Base-by-base conservation (phyloP, 139 green algal species). In the Auxenochlorella pyrenoidosa region DNA sequence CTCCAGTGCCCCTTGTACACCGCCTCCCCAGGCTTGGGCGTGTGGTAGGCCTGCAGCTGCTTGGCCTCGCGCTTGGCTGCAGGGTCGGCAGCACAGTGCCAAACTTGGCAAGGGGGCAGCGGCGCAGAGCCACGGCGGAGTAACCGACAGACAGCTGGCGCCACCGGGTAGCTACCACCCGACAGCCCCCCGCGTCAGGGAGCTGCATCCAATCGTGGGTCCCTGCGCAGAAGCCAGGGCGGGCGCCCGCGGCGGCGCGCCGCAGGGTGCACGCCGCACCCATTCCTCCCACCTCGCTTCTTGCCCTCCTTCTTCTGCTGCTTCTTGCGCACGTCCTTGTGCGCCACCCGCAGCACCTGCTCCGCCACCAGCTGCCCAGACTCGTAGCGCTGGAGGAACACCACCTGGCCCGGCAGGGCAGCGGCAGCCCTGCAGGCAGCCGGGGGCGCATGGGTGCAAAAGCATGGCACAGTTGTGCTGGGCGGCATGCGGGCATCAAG, bases 1-100 rank as follows among this genome's bases (percentile, higher is more conserved):
- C 81, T 86, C 18, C 81, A 75, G 89, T 98, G 96, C 6, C 95
- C 97, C 89, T 98, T 97, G 87, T 94, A 97, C 47, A 99, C 95
- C 2, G 40, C 65, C 40, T 92, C 89, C 44, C 87, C 88, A 43
- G 82, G 77, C 70, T 88, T 78, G 44, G 86, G 54, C 1, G 79
- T 40, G n/a, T 58, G 66, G 30, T 88, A 82, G 34, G 59, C 58
- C 71, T 59, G 30, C 41, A 86, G 65, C 82, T 87, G 44, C 82
- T 51, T 44, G 26, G 66, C 66, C 68, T 86, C 82, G 0, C 43
- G 63, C 76, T 91, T 88, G 15, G 71, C 66, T 68, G 51, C 59
- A 47, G 26, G 36, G 34, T 22, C 12, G 4, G 36, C 24, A 22
- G 38, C 38, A 51, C 36, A 51, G 72, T 4, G 72, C 47, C 36